Evolutionary conservation across 768 basidiomycete genomes (phyloP), one percentile per base, ranked within the genome.

Genomic region (Glaciozyma antarctica): DNA sequence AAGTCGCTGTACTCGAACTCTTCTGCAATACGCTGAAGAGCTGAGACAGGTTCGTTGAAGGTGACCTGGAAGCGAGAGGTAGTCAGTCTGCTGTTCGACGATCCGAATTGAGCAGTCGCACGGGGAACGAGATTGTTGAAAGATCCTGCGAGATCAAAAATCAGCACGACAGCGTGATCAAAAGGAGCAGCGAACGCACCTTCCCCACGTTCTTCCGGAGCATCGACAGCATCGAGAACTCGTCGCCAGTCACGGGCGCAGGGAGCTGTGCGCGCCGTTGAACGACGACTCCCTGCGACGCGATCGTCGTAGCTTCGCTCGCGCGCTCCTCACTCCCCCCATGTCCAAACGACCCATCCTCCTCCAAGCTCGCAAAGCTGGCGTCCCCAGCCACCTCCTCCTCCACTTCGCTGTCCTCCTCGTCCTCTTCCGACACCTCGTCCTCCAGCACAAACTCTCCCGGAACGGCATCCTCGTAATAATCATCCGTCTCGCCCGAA

Each of bases 21-120:
- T 78, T 98, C 94, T 22, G 92, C 88, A 80, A 95, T 94, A 55
- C 91, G 80, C 78, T 98, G 90, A 64, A 98, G 76, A 87, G 93
- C 94, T 74, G 89, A 92, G 60, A 93, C 93, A 2, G 74, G 72
- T 54, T 73, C 74, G 76, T 91, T 93, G 88, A 61, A 64, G 22
- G 66, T 63, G 22, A 95, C 91, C 0, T 41, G 38, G 38, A 6
- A 41, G 38, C 13, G 13, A 13, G 38, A 41, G 10, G 38, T 41
- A 41, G 38, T 41, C 38, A 41, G 38, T 15, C 2, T 2, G 38
- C 38, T 10, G 8, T 41, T 10, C 38, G 38, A 41, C 8, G 38
- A 10, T 10, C 13, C 10, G 38, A 41, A 15, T 12, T 12, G 12
- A 41, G 38, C 38, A 41, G 13, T 41, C 38, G 38, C 38, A 41